Base-by-base conservation (phyloP, 768 basidiomycete genomes). In the Pisolithus microcarpus region DNA sequence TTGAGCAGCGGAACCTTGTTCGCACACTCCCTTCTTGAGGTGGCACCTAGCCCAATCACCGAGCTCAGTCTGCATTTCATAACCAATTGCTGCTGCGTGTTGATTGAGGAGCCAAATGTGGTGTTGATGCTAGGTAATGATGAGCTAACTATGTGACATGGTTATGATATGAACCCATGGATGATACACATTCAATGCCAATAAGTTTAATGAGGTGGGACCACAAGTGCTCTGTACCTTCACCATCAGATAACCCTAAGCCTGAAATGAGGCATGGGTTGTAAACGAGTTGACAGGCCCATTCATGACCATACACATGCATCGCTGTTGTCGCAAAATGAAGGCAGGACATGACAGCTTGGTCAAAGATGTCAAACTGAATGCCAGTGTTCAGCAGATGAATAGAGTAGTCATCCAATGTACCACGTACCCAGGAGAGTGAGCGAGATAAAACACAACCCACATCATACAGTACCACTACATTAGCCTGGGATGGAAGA, bases 241-340 rank as follows among this genome's bases (percentile, higher is more conserved):
- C 45, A 11, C 52, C 49, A 34, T 56, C 28, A 5, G 52, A 47
- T 3, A 56, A 28, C 2, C 55, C 50, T 13, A 53, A 31, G 2
- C 56, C 50, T 6, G 31, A 4, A 3, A n/a, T 10, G 10, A 56
- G 23, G 13, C 16, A 18, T 5, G 53, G 53, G 28, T 54, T 54
- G 38, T 42, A 56, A 3, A 47, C 19, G 1, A 56, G 46, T 30
- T 56, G 54, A 28, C 54, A 52, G 59, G 65, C 53, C 70, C 68
- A 72, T 42, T 70, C 61, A 46, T 72, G 72, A 13, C 64, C 66
- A 48, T 70, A 72, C 0, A 70, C 69, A 52, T 75, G 73, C 65
- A 74, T 68, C 0, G 65, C 70, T 8, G 64, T 66, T 0, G 68
- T 70, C 0, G 62, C 64, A 40, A 70, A 71, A 0, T 37, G 16